Evolutionary conservation across 192 early-diverging fungal genomes (phyloP).

Genomic region (Glomus cerebriforme): DNA sequence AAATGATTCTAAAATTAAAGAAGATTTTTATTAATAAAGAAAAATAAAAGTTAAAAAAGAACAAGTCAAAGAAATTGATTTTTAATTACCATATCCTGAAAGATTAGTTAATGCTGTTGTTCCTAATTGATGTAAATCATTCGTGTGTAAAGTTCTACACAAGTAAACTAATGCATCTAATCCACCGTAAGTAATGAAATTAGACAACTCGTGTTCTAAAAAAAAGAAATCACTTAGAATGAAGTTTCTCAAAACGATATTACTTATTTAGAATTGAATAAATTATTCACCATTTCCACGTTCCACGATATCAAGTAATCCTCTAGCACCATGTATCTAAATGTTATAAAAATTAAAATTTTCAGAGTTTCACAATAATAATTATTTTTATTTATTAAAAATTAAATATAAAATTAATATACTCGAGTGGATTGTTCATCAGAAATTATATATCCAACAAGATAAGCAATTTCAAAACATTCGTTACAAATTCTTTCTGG

Average conservation of each 20-base stretch:
- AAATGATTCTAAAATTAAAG: constrained; percentile 44
- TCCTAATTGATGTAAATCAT: constrained; percentile 48
- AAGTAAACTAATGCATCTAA: constrained; percentile 57
- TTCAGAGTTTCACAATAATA: background rate
- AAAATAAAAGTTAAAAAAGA: background rate
- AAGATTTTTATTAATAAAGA: background rate
- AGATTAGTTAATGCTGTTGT: constrained; percentile 52
- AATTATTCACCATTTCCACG: constrained; percentile 50
- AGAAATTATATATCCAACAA: constrained; percentile 56
- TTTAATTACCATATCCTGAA: constrained; percentile 47
- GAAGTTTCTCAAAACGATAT: background rate
- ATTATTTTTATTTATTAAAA: background rate
- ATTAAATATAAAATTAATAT: constrained; percentile 5
- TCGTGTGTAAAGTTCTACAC: constrained; percentile 41
- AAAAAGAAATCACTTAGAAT: background rate
- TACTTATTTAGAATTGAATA: background rate
- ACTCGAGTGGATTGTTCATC: constrained; percentile 60
- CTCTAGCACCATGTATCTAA: constrained; percentile 52
- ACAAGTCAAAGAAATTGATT: too few species aligned
- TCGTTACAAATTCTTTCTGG: constrained; percentile 57
- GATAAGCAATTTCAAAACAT: constrained; percentile 59
- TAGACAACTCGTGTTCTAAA: constrained; percentile 48
- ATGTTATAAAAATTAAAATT: background rate
- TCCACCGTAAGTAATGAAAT: constrained; percentile 53
- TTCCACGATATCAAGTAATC: constrained; percentile 54